Evolutionary conservation across 78 protist species (phyloP).

Genomic region (Goniomonas avonlea): DNA sequence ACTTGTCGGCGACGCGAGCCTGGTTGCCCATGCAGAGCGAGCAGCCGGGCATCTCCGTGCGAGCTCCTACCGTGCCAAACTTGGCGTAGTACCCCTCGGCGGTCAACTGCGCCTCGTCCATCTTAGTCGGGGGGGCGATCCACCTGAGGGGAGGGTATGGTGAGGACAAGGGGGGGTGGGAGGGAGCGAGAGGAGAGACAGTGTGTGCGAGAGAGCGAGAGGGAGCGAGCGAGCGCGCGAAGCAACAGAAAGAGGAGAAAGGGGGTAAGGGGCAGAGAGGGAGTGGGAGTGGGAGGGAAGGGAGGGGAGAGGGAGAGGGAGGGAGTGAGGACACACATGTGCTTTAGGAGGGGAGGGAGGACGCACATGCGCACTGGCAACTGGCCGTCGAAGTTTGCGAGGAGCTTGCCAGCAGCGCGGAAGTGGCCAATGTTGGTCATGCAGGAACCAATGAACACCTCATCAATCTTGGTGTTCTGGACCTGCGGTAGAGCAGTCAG

Average conservation of each 20-base stretch:
- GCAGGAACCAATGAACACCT: slow-evolving; percentile 46
- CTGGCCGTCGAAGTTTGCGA: slow-evolving; percentile 4
- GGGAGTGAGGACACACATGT: too few relatives aligned
- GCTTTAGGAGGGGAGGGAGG: too few relatives aligned
- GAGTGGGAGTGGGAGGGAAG: too few relatives aligned
- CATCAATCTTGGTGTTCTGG: slow-evolving; percentile 20
- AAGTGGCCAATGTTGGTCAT: slow-evolving; percentile 62
- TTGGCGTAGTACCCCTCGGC: slow-evolving; percentile 39
- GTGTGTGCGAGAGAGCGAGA: too few relatives aligned
- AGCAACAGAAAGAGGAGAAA: too few relatives aligned
- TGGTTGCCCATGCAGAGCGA: slow-evolving; percentile 62
- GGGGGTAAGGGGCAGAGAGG: too few relatives aligned
- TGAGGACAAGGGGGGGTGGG: too few relatives aligned
- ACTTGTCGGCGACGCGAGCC: slow-evolving; percentile 49
- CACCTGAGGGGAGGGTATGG: too few relatives aligned
- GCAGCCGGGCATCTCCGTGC: slow-evolving; percentile 59
- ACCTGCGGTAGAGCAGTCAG: neutral
- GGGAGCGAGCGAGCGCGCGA: too few relatives aligned
- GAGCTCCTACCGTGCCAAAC: slow-evolving; percentile 40
- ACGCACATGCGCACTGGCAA: slow-evolving; percentile 42
- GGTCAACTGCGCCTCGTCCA: slow-evolving; percentile 45
- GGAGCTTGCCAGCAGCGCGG: slow-evolving; percentile 60
- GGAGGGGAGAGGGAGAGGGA: too few relatives aligned
- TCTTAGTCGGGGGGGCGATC: slow-evolving; percentile 58
- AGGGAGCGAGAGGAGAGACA: too few relatives aligned